phyloP scores from a whole-genome alignment of 805 yeast species.

The Metschnikowia dekortorum region DNA sequence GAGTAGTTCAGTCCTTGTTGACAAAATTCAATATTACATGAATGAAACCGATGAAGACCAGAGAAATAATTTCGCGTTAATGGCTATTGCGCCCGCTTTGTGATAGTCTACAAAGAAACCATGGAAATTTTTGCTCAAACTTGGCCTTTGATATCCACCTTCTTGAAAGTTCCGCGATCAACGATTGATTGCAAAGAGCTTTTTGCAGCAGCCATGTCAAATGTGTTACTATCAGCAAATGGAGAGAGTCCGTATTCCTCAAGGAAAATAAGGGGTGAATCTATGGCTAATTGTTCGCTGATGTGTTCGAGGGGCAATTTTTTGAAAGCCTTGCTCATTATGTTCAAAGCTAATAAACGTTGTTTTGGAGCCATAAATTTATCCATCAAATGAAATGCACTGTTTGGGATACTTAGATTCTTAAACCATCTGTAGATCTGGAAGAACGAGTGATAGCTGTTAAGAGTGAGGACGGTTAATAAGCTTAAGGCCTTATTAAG shows the following conservation, averaged over 20 bases:
- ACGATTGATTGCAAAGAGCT: constrained; percentile 32
- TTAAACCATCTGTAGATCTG: constrained; percentile 9
- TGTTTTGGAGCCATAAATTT: constrained; percentile 16
- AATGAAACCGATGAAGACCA: constrained; percentile 55
- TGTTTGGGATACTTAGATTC: constrained; percentile 3
- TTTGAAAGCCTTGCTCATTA: constrained; percentile 18
- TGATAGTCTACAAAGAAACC: not conserved
- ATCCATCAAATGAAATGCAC: constrained; percentile 14
- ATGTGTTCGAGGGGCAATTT: constrained; percentile 8
- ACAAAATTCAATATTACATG: constrained; percentile 65
- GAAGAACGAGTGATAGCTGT: constrained; percentile 35
- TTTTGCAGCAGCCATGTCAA: constrained; percentile 33
- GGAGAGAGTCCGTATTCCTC: constrained; percentile 31
- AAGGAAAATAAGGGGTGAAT: constrained; percentile 2
- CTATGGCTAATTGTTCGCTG: constrained; percentile 7
- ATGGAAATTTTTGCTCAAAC: constrained; percentile 26
- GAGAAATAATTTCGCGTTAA: constrained; percentile 63
- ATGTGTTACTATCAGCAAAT: constrained; percentile 19
- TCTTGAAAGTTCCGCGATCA: constrained; percentile 40
- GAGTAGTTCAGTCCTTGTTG: constrained; percentile 45
- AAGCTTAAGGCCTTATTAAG: constrained; percentile 13
- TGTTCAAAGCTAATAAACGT: constrained; percentile 13
- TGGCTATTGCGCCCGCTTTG: constrained; percentile 60
- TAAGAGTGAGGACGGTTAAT: constrained; percentile 5
- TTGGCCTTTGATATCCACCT: constrained; percentile 90